Conservation (phyloP, 768 basidiomycete species). For the Boletus vermiculosoides region DNA sequence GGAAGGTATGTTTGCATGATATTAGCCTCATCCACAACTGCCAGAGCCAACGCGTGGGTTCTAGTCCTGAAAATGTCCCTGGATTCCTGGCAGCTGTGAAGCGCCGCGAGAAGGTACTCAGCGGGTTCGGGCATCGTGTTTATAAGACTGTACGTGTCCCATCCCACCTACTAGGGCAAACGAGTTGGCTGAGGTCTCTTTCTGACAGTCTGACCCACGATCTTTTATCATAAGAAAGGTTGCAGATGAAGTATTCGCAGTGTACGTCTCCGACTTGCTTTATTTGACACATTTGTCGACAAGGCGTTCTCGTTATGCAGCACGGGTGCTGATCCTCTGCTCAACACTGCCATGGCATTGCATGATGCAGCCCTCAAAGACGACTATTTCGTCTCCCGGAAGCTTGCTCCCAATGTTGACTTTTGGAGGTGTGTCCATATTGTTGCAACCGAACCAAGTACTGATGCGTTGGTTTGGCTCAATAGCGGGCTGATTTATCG, state of each 20-base stretch:
- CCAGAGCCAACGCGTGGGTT: not conserved
- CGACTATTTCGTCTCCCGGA: constrained; percentile 81
- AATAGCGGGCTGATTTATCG: constrained; percentile 83
- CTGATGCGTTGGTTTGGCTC: not conserved
- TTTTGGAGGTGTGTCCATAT: constrained; percentile 57
- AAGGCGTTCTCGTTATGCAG: constrained; percentile 35
- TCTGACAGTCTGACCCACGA: constrained; percentile 75
- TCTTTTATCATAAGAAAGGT: constrained; percentile 89
- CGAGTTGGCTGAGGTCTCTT: not conserved
- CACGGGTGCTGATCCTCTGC: constrained; percentile 79
- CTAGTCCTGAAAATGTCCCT: constrained; percentile 79
- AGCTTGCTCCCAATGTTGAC: constrained; percentile 87
- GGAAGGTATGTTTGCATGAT: constrained; percentile 55
- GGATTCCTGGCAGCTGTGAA: constrained; percentile 86
- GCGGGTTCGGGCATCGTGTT: constrained; percentile 86
- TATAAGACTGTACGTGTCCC: constrained; percentile 63
- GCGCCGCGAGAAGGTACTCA: constrained; percentile 81
- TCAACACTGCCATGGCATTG: constrained; percentile 86
- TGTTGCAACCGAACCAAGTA: not conserved
- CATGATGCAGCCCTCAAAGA: constrained; percentile 90
- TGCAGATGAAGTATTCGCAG: constrained; percentile 88
- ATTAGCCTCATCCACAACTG: not conserved
- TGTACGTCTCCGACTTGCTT: constrained; percentile 45
- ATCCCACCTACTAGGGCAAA: not conserved
- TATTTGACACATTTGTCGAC: not conserved